Percentiles rank a stretch among this genome's conserved stretches.
Evolutionary conservation across 140 eudicot genomes (phyloP).

Genomic region (Ambrosia hybrid): DNA sequence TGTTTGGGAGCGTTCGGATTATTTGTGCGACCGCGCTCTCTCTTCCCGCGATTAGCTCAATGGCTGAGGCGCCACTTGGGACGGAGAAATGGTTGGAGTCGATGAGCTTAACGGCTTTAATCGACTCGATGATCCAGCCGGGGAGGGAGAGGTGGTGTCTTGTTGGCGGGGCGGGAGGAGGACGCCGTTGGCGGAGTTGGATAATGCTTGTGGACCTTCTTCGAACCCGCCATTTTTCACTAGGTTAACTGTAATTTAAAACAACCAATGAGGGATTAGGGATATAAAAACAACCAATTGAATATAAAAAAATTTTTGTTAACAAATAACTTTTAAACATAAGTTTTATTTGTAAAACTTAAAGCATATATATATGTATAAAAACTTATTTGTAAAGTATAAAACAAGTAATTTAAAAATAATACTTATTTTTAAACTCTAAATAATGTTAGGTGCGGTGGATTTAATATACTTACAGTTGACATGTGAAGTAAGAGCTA

Average conservation of each 20-base stretch:
- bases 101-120: constrained; percentile 71
- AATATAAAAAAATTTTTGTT: too few species aligned
- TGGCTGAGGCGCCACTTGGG: constrained; percentile 56
- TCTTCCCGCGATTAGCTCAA: constrained; percentile 81
- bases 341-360: too few species aligned
- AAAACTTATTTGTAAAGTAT: too few species aligned
- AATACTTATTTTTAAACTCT: too few species aligned
- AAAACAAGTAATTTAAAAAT: too few species aligned
- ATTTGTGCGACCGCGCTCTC: constrained; percentile 75
- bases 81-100: constrained; percentile 59
- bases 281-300: too few species aligned
- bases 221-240: constrained; percentile 71
- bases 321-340: too few species aligned
- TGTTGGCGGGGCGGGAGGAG: constrained; percentile 75
- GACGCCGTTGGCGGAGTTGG: constrained; percentile 64
- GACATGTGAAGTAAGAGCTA: too few species aligned
- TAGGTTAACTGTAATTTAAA: constrained; percentile 42
- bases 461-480: too few species aligned
- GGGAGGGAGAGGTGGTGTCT: constrained; percentile 81
- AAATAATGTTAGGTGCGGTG: too few species aligned
- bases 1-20: constrained; percentile 54
- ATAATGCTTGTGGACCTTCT: constrained; percentile 62
- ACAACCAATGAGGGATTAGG: too few species aligned
- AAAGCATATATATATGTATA: too few species aligned
- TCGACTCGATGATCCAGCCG: constrained; percentile 81